Evolutionary conservation across 805 yeast genomes (phyloP).

Genomic region (Ogataea corticis): DNA sequence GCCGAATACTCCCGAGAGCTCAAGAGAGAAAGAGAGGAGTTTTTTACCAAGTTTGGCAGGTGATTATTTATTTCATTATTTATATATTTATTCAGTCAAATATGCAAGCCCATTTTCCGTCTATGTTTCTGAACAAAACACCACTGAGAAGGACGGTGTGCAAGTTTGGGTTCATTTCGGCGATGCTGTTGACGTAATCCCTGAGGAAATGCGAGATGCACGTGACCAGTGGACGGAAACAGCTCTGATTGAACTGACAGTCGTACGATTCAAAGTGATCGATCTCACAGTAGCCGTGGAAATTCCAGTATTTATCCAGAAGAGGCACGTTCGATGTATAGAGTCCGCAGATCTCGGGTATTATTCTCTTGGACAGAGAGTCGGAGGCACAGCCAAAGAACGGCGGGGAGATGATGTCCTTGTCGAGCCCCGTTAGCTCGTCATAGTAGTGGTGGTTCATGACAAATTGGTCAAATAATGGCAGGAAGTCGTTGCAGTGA

Average conservation of each 20-base stretch:
- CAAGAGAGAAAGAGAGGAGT: constrained; percentile 31
- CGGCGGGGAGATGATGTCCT: constrained; percentile 61
- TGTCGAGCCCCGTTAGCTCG: constrained; percentile 43
- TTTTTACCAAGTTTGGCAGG: constrained; percentile 29
- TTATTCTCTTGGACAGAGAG: constrained; percentile 39
- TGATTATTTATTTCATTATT: constrained; percentile 11
- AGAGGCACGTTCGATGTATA: constrained; percentile 36
- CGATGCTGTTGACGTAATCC: constrained; percentile 40
- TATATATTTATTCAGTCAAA: constrained; percentile 15
- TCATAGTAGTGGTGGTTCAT: constrained; percentile 65
- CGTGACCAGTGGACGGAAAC: constrained; percentile 40
- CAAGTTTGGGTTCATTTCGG: constrained; percentile 36
- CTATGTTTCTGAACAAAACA: constrained; percentile 36
- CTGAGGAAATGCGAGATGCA: constrained; percentile 49
- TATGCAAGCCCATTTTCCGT: constrained; percentile 20
- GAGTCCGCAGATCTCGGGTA: constrained; percentile 25
- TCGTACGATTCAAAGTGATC: constrained; percentile 40
- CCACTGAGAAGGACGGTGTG: constrained; percentile 41
- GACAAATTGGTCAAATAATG: constrained; percentile 57
- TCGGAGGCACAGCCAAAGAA: constrained; percentile 55
- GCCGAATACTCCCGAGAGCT: constrained; percentile 28
- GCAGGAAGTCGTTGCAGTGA: constrained; percentile 50
- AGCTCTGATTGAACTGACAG: constrained; percentile 46
- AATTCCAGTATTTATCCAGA: constrained; percentile 42
- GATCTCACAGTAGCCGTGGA: constrained; percentile 47